Evolutionary conservation across 129 eudicot genomes (phyloP).

Genomic region (Flaveria linearis): DNA sequence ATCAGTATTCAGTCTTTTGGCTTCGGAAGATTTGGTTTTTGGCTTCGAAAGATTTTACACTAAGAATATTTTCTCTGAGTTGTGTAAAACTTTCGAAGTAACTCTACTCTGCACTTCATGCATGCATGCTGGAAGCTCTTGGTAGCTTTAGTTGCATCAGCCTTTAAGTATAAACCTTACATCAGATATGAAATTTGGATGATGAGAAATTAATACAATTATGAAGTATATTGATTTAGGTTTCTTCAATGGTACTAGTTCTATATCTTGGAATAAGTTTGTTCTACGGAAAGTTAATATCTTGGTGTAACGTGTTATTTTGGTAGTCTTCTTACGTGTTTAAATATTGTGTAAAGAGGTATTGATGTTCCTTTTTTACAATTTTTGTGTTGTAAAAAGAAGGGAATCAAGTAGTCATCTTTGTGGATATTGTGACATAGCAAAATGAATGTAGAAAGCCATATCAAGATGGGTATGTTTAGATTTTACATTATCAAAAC

Average conservation of each 20-base stretch:
- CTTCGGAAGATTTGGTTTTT: too few relatives aligned
- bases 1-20: too few relatives aligned
- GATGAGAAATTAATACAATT: neutral
- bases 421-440: neutral
- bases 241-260: neutral
- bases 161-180: too few relatives aligned
- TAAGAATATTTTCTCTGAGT: too few relatives aligned
- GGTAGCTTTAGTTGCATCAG: too few relatives aligned
- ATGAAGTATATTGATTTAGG: neutral
- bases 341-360: neutral
- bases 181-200: neutral
- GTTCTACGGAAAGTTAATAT: neutral
- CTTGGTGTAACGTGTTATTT: neutral
- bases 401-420: neutral
- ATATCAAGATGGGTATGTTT: neutral
- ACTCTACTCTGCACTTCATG: too few relatives aligned
- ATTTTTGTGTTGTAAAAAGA: neutral
- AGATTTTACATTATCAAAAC: too few relatives aligned
- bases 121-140: too few relatives aligned
- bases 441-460: neutral
- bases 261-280: neutral
- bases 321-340: neutral
- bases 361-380: neutral
- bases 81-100: too few relatives aligned
- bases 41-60: too few relatives aligned